A percentile compares a stretch with the other conserved stretches of the same genome.
Conservation (phyloP, 306 rosid species). For the Trifolium repens region DNA sequence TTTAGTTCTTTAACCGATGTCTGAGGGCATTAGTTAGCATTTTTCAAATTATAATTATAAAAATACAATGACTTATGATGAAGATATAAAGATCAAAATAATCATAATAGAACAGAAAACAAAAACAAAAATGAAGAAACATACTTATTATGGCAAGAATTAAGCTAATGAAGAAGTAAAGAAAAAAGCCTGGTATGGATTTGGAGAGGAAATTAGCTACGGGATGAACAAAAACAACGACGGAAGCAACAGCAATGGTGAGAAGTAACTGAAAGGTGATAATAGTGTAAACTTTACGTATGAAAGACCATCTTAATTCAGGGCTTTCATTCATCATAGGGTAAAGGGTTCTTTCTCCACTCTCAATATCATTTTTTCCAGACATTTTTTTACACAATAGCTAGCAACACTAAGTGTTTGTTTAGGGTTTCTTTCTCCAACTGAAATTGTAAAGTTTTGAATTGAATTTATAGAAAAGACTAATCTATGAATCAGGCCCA, state of each 20-base stretch:
- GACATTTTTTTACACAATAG: background rate
- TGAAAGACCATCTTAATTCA: constrained; percentile 89
- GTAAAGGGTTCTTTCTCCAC: constrained; percentile 57
- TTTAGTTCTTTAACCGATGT: too few species aligned
- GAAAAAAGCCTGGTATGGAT: constrained; percentile 50
- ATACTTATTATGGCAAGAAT: constrained; percentile 59
- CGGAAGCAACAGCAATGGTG: constrained; percentile 76
- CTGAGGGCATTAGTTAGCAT: too few species aligned
- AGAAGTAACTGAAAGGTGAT: constrained; percentile 65
- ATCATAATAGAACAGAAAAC: too few species aligned
- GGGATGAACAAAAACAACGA: constrained; percentile 62
- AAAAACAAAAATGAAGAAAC: background rate
- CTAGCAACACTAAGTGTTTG: too few species aligned
- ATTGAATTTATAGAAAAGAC: too few species aligned
- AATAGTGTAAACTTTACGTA: constrained; percentile 81
- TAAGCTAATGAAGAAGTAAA: too few species aligned
- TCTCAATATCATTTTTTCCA: constrained; percentile 65
- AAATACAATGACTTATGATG: too few species aligned
- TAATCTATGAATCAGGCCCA: too few species aligned
- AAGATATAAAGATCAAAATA: too few species aligned
- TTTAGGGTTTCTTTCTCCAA: too few species aligned
- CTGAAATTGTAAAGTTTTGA: too few species aligned
- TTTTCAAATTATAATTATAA: too few species aligned
- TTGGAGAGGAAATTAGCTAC: constrained; percentile 58
- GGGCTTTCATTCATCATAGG: constrained; percentile 84